These are phyloP conservation scores for Chalciporus piperatus DNA, from an alignment of 768 basidiomycete species.

Conservation along the genomic window DNA sequence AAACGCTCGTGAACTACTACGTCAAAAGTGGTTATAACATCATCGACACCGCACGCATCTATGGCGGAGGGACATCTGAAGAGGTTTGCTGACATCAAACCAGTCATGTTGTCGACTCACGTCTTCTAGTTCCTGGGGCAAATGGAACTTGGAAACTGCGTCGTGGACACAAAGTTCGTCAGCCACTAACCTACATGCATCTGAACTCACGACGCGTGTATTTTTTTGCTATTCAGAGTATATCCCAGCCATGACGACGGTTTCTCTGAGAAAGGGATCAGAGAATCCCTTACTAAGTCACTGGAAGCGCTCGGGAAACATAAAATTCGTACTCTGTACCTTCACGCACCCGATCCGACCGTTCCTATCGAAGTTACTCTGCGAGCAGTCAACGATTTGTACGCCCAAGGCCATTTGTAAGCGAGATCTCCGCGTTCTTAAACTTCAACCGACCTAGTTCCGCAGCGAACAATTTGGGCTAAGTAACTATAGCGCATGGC, in stretches of 20 bases:
- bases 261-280: slow-evolving; percentile 9
- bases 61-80: slow-evolving; percentile 23
- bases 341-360: slow-evolving; percentile 45
- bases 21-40: slow-evolving; percentile 13
- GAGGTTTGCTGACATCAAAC: slow-evolving; percentile 11
- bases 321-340: slow-evolving; percentile 31
- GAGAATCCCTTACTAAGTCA: slow-evolving; percentile 13
- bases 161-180: slow-evolving; percentile 19
- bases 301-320: slow-evolving; percentile 9
- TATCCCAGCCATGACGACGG: slow-evolving; percentile 4
- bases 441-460: not conserved
- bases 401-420: slow-evolving; percentile 53
- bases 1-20: slow-evolving; percentile 12
- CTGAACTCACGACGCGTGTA: not conserved
- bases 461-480: slow-evolving; percentile 13
- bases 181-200: too few relatives aligned
- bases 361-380: slow-evolving; percentile 46
- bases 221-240: slow-evolving; percentile 3
- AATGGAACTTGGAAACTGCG: slow-evolving; percentile 11
- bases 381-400: slow-evolving; percentile 42
- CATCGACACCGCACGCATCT: slow-evolving; percentile 23
- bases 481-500: slow-evolving; percentile 30
- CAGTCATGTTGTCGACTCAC: not conserved
- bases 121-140: slow-evolving; percentile 13
- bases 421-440: slow-evolving; percentile 12